Conservation (phyloP, 1,284 basidiomycete species). For the Apiotrichum akiyoshidainum region DNA sequence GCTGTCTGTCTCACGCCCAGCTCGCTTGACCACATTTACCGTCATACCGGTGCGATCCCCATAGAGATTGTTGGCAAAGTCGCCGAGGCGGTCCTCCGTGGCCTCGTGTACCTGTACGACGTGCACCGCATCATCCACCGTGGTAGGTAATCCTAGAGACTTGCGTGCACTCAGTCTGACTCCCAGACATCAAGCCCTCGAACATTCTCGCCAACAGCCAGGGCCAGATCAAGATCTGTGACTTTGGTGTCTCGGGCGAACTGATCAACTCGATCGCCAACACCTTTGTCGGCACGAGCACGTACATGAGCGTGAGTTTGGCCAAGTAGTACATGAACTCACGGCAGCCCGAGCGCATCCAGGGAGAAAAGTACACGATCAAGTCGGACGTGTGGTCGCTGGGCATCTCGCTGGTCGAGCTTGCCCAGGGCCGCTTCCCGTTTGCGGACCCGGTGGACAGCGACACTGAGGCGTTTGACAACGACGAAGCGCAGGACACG, state of each 20-base stretch:
- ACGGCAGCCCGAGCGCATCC: constrained; percentile 89
- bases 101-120: constrained; percentile 96
- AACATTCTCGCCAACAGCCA: constrained; percentile 92
- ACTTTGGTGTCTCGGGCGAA: constrained; percentile 98
- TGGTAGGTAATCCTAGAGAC: constrained; percentile 54
- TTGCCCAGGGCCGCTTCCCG: constrained; percentile 88
- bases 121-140: constrained; percentile 98
- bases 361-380: constrained; percentile 94
- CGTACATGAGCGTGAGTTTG: constrained; percentile 92
- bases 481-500: constrained; percentile 47
- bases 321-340: not conserved
- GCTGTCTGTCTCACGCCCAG: constrained; percentile 30
- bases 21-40: constrained; percentile 86
- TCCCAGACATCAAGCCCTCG: constrained; percentile 94
- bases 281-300: constrained; percentile 97
- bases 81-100: constrained; percentile 86
- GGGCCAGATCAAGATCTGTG: constrained; percentile 96
- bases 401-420: constrained; percentile 90
- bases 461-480: constrained; percentile 60
- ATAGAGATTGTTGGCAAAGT: constrained; percentile 87
- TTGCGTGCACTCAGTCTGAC: not conserved
- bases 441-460: constrained; percentile 71
- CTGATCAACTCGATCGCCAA: constrained; percentile 98
- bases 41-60: constrained; percentile 82
- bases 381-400: constrained; percentile 98